These are phyloP conservation scores for Leucocoprinus sp. DNA, from an alignment of 768 basidiomycete species.

Conservation along the genomic window DNA sequence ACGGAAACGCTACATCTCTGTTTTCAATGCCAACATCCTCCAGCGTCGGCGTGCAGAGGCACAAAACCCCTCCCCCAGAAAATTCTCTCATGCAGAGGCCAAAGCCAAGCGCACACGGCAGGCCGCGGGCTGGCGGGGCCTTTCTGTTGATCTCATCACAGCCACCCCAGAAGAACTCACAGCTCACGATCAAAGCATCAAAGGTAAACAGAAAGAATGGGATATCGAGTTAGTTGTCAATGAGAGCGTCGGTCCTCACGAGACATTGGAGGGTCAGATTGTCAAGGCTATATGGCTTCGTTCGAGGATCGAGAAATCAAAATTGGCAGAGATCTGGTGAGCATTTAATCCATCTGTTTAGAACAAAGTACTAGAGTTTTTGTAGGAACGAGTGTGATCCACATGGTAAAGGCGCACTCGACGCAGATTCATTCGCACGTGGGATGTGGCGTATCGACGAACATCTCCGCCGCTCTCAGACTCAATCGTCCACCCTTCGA, in stretches of 20 bases:
- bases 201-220: conserved; percentile 5
- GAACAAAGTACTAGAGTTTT: background rate
- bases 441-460: conserved; percentile 89
- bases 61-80: conserved; percentile 11
- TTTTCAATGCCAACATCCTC: conserved; percentile 55
- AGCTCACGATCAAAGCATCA: background rate
- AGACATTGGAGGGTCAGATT: conserved; percentile 46
- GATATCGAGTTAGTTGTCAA: conserved; percentile 16
- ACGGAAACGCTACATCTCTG: conserved; percentile 54
- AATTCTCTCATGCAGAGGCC: conserved; percentile 26
- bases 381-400: conserved; percentile 69
- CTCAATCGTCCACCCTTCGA: conserved; percentile 15
- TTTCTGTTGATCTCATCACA: conserved; percentile 28
- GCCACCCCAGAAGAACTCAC: conserved; percentile 21
- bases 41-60: conserved; percentile 37
- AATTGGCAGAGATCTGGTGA: conserved; percentile 63
- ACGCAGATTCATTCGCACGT: conserved; percentile 56
- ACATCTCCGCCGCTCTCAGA: conserved; percentile 59
- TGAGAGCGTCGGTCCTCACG: conserved; percentile 30
- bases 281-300: conserved; percentile 56
- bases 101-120: conserved; percentile 39
- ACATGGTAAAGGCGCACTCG: conserved; percentile 44
- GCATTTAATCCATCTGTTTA: conserved; percentile 8
- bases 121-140: conserved; percentile 64
- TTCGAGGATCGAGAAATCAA: conserved; percentile 45